phyloP scores from a whole-genome alignment of 306 rosid genomes.

The Sicyos baderoa region DNA sequence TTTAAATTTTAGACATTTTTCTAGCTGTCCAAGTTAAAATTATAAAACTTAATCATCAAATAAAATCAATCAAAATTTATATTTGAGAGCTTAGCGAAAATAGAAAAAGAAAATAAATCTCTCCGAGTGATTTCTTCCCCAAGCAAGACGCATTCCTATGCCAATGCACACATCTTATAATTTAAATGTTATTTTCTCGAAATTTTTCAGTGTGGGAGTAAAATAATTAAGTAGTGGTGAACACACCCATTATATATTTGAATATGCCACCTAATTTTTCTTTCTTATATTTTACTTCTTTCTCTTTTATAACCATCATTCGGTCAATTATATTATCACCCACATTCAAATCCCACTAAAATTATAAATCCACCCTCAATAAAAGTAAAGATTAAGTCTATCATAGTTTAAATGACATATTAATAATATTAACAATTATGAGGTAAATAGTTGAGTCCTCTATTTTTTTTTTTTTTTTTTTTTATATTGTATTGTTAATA shows the following conservation, averaged over 20 bases:
- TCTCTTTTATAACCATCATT: background rate
- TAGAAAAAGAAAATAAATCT: background rate
- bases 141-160: background rate
- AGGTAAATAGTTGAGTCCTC: too few relatives aligned
- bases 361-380: background rate
- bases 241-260: background rate
- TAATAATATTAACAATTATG: too few relatives aligned
- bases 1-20: too few relatives aligned
- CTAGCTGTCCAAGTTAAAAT: too few relatives aligned
- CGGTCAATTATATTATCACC: background rate
- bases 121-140: background rate
- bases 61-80: background rate
- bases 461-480: too few relatives aligned
- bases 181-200: too few relatives aligned
- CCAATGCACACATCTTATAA: background rate
- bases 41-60: background rate
- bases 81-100: background rate
- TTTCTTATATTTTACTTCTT: constrained; percentile 7
- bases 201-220: background rate
- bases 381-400: background rate
- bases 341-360: constrained; percentile 10
- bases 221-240: background rate
- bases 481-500: too few relatives aligned
- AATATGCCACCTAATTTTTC: constrained; percentile 2
- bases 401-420: too few relatives aligned